Conservation (phyloP, 2,329 filamentous ascomycete genomes). For the Ceratocystis variospora region DNA sequence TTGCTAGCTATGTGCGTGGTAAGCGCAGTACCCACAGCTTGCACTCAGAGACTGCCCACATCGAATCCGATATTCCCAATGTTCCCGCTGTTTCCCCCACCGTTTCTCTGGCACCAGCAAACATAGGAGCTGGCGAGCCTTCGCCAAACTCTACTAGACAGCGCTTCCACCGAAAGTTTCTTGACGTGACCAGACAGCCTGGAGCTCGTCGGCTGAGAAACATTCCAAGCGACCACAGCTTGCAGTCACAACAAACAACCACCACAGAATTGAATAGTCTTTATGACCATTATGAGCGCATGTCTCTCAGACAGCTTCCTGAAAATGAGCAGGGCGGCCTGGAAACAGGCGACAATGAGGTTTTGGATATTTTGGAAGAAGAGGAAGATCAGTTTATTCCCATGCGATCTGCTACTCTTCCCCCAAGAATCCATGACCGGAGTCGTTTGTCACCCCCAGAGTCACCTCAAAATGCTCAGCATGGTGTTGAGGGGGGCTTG, state of each 20-base stretch:
- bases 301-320: conserved; percentile 35
- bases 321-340: conserved; percentile 22
- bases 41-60: conserved; percentile 26
- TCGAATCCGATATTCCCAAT: conserved; percentile 27
- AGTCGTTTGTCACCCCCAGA: conserved; percentile 14
- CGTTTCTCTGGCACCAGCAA: conserved; percentile 28
- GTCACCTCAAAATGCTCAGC: conserved; percentile 20
- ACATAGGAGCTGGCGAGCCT: conserved; percentile 1
- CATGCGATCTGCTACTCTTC: conserved; percentile 3
- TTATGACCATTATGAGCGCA: conserved; percentile 46
- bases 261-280: conserved; percentile 35
- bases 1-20: conserved; percentile 26
- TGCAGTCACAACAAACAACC: conserved; percentile 20
- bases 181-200: conserved; percentile 10
- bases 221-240: conserved; percentile 12
- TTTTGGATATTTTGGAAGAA: conserved; percentile 13
- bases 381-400: conserved; percentile 14
- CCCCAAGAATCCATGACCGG: neutral
- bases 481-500: neutral
- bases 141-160: conserved; percentile 13
- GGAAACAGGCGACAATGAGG: conserved; percentile 11
- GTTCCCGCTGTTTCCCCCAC: conserved; percentile 31
- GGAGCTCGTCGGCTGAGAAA: conserved; percentile 9
- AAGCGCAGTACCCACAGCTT: conserved; percentile 25
- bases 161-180: conserved; percentile 16